Base-by-base conservation (phyloP, 345 rosid species). In the Cochlearia excelsa region DNA sequence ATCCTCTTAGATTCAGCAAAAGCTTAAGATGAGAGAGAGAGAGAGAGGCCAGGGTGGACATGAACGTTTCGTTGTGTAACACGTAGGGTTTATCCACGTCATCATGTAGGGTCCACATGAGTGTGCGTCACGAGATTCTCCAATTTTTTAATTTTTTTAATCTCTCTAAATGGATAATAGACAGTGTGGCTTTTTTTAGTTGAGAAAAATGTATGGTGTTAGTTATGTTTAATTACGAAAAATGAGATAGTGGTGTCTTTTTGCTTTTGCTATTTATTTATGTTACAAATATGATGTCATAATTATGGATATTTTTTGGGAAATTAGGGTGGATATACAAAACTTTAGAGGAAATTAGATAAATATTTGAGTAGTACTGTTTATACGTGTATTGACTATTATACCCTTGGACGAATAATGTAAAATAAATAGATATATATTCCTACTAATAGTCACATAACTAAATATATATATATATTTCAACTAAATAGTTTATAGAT, bases 81-180 rank as follows among this genome's bases (percentile, higher is more conserved):
- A 70, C 69, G 64, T 63, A 56, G 30, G 46, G 38, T 1, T 26
- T 3, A 9, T 56, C 58, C 74, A 70, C 74, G 74, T 70, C 64
- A 69, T 26, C 53, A 42, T 33, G 29, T 62, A 1, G 66, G 40
- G 42, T 44, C 60, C 28, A 59, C 37, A 1, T 35, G 1, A 28
- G 40, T 35, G 66, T 67, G 64, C 44, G 66, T 68, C 66, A 68
- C 61, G 55, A 7, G 48, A 46, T 44, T 43, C 40, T 46, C 47
- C 26, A 4, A 5, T 27, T 2, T 35, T 1, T 4, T 46, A 28
- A 26, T 16, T 11, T 3, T 9, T 38, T 1, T 1, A 1, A 29
- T 30, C 4, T 33, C 56, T 59, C 8, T 39, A 30, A 52, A 30
- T 54, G 73, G 73, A 69, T 61, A 61, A 61, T 54, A 30, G 51